A percentile compares a stretch with the other conserved stretches of the same genome.
Conservation (phyloP, 2,329 filamentous ascomycete genomes). For the Trichocomaceae sp. region DNA sequence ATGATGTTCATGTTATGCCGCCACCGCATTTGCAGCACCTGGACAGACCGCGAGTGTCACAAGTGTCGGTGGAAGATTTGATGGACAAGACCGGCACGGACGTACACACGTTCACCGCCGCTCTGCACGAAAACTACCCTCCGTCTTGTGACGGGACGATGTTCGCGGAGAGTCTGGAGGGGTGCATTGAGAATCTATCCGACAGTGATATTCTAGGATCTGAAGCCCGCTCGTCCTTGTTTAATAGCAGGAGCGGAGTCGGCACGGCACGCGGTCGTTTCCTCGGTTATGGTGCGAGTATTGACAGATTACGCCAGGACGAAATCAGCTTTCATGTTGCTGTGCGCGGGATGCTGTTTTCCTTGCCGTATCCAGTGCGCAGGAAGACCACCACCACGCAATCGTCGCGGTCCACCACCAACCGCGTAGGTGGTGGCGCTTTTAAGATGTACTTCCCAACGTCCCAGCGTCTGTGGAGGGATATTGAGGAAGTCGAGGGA, state of each 20-base stretch:
- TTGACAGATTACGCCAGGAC: conserved; percentile 78
- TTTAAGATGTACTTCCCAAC: conserved; percentile 91
- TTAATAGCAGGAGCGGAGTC: conserved; percentile 43
- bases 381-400: conserved; percentile 29
- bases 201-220: conserved; percentile 79
- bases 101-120: conserved; percentile 79
- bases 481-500: conserved; percentile 72
- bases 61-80: conserved; percentile 66
- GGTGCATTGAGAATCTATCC: conserved; percentile 80
- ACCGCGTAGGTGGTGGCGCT: conserved; percentile 54
- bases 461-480: conserved; percentile 74
- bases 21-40: conserved; percentile 54
- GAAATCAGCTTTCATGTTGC: conserved; percentile 92
- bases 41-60: conserved; percentile 55
- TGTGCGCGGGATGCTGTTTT: conserved; percentile 77
- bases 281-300: conserved; percentile 51
- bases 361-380: conserved; percentile 78
- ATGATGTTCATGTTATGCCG: conserved; percentile 47
- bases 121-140: conserved; percentile 88
- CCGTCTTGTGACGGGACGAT: conserved; percentile 65
- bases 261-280: conserved; percentile 46
- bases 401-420: conserved; percentile 21
- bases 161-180: conserved; percentile 70
- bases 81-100: conserved; percentile 93
- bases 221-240: conserved; percentile 44